These are phyloP conservation scores for Pittosporum tobira DNA, from an alignment of 129 eudicot genomes.

Conservation along the genomic window DNA sequence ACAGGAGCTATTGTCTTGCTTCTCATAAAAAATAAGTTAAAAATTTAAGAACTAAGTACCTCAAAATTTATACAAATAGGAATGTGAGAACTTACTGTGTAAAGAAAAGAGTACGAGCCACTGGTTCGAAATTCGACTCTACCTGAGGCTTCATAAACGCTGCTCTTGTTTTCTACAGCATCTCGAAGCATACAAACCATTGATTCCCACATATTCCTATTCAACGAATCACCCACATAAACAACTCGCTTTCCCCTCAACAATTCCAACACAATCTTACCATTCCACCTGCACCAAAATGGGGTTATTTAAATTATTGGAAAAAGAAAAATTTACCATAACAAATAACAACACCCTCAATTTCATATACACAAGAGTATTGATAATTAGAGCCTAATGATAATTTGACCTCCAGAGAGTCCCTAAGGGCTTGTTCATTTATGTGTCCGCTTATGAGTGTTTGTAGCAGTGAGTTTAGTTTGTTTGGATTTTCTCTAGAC, in stretches of 20 bases:
- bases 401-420: too few species aligned
- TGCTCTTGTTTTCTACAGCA: conserved; percentile 31
- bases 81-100: conserved; percentile 23
- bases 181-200: conserved; percentile 43
- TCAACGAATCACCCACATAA: conserved; percentile 59
- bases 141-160: conserved; percentile 50
- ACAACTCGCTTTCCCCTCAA: conserved; percentile 49
- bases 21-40: background rate
- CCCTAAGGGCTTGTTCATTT: too few species aligned
- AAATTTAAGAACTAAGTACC: background rate
- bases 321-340: background rate
- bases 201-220: conserved; percentile 70
- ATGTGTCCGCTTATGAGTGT: too few species aligned
- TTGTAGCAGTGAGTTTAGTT: too few species aligned
- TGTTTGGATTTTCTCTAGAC: too few species aligned
- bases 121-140: conserved; percentile 28
- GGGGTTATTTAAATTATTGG: background rate
- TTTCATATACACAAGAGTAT: background rate
- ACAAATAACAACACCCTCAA: conserved; percentile 4
- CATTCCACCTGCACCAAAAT: conserved; percentile 34
- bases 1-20: background rate
- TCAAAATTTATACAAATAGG: background rate
- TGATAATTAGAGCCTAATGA: background rate
- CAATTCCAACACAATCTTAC: conserved; percentile 33
- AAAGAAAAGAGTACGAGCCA: conserved; percentile 41